A percentile compares a stretch with the other conserved stretches of the same genome.
phyloP scores from a whole-genome alignment of 306 rosid species.

The Lagenaria siceraria region DNA sequence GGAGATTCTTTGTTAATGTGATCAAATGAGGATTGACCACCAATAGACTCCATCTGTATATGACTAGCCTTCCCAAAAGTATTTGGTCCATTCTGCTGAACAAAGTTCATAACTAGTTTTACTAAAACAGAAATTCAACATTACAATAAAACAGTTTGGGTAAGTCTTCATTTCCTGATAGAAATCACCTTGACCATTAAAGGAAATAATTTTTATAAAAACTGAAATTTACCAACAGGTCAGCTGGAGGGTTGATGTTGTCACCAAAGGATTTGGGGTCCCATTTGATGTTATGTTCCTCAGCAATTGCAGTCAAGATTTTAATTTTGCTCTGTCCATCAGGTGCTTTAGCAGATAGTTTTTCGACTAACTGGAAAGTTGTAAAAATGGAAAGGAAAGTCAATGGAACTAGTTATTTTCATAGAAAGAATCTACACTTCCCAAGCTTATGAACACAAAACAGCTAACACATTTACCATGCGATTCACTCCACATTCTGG shows the following conservation, averaged over 20 bases:
- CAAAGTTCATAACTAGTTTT: neutral
- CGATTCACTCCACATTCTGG: conserved; percentile 95
- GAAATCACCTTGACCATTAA: conserved; percentile 8
- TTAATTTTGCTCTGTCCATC: conserved; percentile 77
- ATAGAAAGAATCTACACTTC: conserved; percentile 4
- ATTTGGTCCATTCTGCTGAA: conserved; percentile 60
- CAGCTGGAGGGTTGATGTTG: conserved; percentile 44
- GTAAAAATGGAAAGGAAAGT: conserved; percentile 15
- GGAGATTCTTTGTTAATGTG: conserved; percentile 34
- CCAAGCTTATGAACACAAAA: conserved; percentile 9
- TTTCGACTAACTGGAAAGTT: conserved; percentile 69
- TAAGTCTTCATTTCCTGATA: neutral
- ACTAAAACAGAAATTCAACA: neutral
- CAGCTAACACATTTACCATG: conserved; percentile 38
- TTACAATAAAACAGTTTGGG: conserved; percentile 5
- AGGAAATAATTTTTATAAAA: neutral
- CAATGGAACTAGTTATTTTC: conserved; percentile 4
- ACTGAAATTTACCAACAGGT: conserved; percentile 45
- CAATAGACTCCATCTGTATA: conserved; percentile 38
- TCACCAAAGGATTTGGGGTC: conserved; percentile 61
- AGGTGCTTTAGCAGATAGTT: conserved; percentile 84
- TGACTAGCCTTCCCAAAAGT: conserved; percentile 31
- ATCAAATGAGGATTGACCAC: conserved; percentile 30
- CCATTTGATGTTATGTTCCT: conserved; percentile 90
- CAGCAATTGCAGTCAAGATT: conserved; percentile 67